These are phyloP conservation scores for Tylopilus plumbeoviolaceoides DNA, from an alignment of 768 basidiomycete species.

Conservation along the genomic window DNA sequence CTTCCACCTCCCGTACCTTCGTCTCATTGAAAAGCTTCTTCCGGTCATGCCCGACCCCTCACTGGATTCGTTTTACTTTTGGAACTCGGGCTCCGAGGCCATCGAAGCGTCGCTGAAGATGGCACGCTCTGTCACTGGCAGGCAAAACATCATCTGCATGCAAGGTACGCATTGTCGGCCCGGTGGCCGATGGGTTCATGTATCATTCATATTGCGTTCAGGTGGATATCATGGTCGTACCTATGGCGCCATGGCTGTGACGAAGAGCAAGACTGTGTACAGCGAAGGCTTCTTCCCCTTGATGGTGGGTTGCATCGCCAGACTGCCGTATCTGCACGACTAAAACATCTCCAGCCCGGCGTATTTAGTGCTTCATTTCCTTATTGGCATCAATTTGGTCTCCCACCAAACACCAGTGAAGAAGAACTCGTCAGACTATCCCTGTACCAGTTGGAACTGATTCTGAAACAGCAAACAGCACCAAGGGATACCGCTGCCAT, in stretches of 20 bases:
- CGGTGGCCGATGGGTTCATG: not conserved
- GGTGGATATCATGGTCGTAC: conserved; percentile 91
- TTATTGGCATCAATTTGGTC: conserved; percentile 84
- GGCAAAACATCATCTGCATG: conserved; percentile 88
- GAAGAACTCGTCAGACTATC: conserved; percentile 57
- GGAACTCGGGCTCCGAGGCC: conserved; percentile 95
- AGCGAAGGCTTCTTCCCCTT: conserved; percentile 72
- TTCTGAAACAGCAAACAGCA: conserved; percentile 75
- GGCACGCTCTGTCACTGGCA: conserved; percentile 70
- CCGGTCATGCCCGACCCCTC: conserved; percentile 90
- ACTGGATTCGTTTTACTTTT: conserved; percentile 94
- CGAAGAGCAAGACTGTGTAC: conserved; percentile 92
- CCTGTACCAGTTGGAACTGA: conserved; percentile 77
- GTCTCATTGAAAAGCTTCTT: conserved; percentile 79
- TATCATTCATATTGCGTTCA: conserved; percentile 19
- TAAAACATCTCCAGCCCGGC: conserved; percentile 55
- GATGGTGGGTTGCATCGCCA: conserved; percentile 53
- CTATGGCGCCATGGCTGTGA: conserved; percentile 89
- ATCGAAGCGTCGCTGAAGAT: conserved; percentile 89
- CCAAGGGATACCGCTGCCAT: conserved; percentile 91
- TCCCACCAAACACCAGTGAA: conserved; percentile 51
- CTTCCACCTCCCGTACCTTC: conserved; percentile 81
- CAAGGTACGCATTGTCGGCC: conserved; percentile 50
- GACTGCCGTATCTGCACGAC: not conserved
- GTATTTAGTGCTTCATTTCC: conserved; percentile 82